A percentile compares a stretch with the other conserved stretches of the same genome.
Conservation (phyloP, 129 eudicot species). For the Flaveria bidentis region DNA sequence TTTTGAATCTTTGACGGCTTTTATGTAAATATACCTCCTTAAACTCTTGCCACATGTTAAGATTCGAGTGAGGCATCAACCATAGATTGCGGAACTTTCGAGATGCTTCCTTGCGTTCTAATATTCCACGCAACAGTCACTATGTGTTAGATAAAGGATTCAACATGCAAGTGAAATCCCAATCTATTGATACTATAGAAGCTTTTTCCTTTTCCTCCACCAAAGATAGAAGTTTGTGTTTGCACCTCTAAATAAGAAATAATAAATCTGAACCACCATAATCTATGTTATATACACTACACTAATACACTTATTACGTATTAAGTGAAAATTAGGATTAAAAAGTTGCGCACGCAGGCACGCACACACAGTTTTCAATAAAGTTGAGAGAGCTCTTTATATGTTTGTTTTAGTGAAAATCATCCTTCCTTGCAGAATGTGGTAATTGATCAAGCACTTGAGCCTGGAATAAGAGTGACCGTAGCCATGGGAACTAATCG, state of each 20-base stretch:
- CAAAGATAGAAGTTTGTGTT: neutral
- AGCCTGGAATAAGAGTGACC: constrained; percentile 87
- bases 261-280: neutral
- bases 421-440: constrained; percentile 65
- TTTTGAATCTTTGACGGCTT: neutral
- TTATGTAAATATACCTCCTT: neutral
- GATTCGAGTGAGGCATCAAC: too few relatives aligned
- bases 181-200: neutral
- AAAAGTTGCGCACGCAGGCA: too few relatives aligned
- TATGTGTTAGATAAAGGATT: neutral
- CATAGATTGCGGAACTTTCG: too few relatives aligned
- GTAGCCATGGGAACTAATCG: constrained; percentile 91
- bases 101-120: too few relatives aligned
- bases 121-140: neutral
- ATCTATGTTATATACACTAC: neutral
- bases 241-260: neutral
- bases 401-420: constrained; percentile 20
- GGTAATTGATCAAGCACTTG: constrained; percentile 67
- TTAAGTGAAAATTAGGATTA: neutral
- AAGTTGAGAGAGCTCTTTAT: constrained; percentile 13
- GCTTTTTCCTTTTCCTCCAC: neutral
- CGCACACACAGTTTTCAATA: too few relatives aligned
- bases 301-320: neutral
- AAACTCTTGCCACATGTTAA: neutral
- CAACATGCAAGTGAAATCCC: neutral